A percentile compares a stretch with the other conserved stretches of the same genome.
phyloP scores from a whole-genome alignment of 495 filamentous ascomycete species.

The Sporormia fimetaria region DNA sequence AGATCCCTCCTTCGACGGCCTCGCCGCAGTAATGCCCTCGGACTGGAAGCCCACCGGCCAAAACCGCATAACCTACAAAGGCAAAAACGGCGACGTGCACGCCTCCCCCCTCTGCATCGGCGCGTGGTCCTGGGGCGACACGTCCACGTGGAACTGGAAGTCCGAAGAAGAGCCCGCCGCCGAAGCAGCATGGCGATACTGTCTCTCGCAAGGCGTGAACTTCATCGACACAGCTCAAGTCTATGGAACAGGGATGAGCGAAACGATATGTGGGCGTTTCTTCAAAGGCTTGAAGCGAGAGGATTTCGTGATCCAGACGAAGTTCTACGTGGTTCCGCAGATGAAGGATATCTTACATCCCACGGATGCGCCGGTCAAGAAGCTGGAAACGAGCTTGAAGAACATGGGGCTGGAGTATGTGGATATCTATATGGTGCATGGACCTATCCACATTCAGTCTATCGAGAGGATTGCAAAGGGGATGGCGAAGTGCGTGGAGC shows the following conservation, averaged over 20 bases:
- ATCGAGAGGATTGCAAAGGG: conserved; percentile 18
- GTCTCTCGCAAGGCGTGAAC: conserved; percentile 28
- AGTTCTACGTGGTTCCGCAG: conserved; percentile 21
- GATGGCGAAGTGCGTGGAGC: conserved; percentile 35
- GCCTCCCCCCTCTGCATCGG: conserved; percentile 33
- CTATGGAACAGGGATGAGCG: conserved; percentile 35
- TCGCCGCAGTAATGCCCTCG: background rate
- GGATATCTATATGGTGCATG: conserved; percentile 25
- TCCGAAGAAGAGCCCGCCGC: conserved; percentile 29
- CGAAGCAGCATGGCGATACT: conserved; percentile 31
- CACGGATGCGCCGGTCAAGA: conserved; percentile 11
- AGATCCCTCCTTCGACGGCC: no score
- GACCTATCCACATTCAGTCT: conserved; percentile 18
- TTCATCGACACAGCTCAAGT: conserved; percentile 37
- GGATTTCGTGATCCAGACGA: conserved; percentile 21
- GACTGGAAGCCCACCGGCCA: conserved; percentile 8
- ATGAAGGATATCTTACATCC: conserved; percentile 17
- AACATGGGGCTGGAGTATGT: conserved; percentile 19
- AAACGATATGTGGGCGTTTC: conserved; percentile 32
- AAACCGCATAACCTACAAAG: conserved; percentile 14
- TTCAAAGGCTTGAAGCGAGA: conserved; percentile 32
- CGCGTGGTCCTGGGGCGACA: conserved; percentile 38
- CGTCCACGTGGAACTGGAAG: conserved; percentile 33
- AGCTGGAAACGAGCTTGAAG: conserved; percentile 16
- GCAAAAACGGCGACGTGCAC: conserved; percentile 21